phyloP scores from a whole-genome alignment of 2,329 filamentous ascomycete species.

The Pyricularia sp. region DNA sequence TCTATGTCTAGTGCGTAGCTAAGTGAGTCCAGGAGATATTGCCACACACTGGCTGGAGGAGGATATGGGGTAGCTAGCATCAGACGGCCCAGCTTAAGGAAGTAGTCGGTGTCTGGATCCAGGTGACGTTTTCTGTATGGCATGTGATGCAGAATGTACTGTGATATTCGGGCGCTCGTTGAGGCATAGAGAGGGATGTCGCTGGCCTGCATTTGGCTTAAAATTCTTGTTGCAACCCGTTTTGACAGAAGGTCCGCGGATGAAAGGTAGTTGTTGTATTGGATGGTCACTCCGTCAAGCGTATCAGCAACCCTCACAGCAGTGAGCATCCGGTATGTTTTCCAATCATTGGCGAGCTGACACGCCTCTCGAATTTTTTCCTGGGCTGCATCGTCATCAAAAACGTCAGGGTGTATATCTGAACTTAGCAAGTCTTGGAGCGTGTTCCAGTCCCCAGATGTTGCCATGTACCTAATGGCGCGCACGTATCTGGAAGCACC shows the following conservation, averaged over 20 bases:
- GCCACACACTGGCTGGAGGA: constrained; percentile 27
- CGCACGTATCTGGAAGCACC: constrained; percentile 50
- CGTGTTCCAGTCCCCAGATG: constrained; percentile 37
- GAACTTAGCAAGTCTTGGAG: constrained; percentile 31
- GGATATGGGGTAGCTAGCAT: constrained; percentile 26
- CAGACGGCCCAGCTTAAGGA: constrained; percentile 20
- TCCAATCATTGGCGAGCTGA: constrained; percentile 24
- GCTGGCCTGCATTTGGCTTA: constrained; percentile 24
- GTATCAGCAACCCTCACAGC: constrained; percentile 25
- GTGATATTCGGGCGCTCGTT: constrained; percentile 15
- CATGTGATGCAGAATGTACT: constrained; percentile 17
- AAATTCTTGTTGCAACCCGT: constrained; percentile 17
- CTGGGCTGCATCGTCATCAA: constrained; percentile 31
- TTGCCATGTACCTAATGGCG: constrained; percentile 51
- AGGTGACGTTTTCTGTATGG: constrained; percentile 11
- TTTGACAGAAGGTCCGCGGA: constrained; percentile 13
- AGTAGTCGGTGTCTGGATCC: constrained; percentile 15
- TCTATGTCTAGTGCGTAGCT: constrained; percentile 28
- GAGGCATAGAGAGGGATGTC: constrained; percentile 16
- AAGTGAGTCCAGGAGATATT: constrained; percentile 28
- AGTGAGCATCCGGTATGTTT: constrained; percentile 28
- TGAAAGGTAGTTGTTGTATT: constrained; percentile 21
- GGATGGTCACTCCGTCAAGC: constrained; percentile 14
- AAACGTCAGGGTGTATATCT: constrained; percentile 43
- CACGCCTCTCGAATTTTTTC: constrained; percentile 22